Evolutionary conservation across 2,329 filamentous ascomycete genomes (phyloP).

Genomic region (Berkeleyomyces rouxiae): DNA sequence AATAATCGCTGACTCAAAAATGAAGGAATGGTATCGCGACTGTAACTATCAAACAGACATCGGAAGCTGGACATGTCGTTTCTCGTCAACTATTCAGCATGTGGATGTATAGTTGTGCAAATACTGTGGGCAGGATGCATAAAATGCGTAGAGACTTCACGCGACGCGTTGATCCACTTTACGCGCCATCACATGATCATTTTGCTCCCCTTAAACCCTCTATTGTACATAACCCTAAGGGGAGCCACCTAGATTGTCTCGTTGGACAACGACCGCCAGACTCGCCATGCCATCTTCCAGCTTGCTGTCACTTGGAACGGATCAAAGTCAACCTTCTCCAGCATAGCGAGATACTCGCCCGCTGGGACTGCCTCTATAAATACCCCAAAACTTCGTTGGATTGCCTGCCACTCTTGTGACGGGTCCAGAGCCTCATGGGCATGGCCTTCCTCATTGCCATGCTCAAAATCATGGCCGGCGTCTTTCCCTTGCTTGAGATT

Average conservation of each 20-base stretch:
- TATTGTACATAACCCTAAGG: not conserved
- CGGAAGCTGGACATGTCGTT: too few species aligned
- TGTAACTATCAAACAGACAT: too few species aligned
- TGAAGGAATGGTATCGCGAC: too few species aligned
- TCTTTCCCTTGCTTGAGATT: constrained; percentile 57
- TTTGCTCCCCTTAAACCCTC: not conserved
- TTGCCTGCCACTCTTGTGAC: constrained; percentile 24
- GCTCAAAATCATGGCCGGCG: constrained; percentile 77
- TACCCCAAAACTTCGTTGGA: constrained; percentile 55
- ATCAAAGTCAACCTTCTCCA: constrained; percentile 76
- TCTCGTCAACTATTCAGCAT: too few species aligned
- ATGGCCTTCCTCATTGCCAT: constrained; percentile 50
- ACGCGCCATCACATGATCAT: constrained; percentile 9
- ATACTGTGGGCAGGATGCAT: not conserved
- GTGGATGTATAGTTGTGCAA: too few species aligned
- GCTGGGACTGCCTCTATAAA: constrained; percentile 68
- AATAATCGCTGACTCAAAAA: too few species aligned
- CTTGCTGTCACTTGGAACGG: constrained; percentile 46
- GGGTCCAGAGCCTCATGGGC: constrained; percentile 33
- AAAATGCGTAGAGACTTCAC: not conserved
- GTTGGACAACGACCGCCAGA: constrained; percentile 37
- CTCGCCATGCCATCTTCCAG: constrained; percentile 76
- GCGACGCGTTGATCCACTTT: constrained; percentile 10
- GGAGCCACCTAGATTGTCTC: constrained; percentile 17
- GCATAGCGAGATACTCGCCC: constrained; percentile 55